A percentile compares a stretch with the other conserved stretches of the same genome.
These are phyloP conservation scores for Tympanopsis confertula DNA, from an alignment of 2,329 filamentous ascomycete genomes.

Conservation along the genomic window DNA sequence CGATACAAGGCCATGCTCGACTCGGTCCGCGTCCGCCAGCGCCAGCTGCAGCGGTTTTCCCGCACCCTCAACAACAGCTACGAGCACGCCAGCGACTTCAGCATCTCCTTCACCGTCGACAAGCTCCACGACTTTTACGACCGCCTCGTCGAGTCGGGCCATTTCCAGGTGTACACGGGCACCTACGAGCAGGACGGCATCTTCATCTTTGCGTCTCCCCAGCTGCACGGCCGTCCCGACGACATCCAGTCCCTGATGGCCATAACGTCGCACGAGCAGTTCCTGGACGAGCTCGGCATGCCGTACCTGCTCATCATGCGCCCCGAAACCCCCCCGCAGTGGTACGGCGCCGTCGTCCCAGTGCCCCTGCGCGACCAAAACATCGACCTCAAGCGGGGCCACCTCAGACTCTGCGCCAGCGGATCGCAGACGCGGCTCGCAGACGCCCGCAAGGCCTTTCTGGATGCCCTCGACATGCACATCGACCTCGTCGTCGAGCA, in stretches of 20 bases:
- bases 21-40: constrained; percentile 87
- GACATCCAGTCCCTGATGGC: constrained; percentile 80
- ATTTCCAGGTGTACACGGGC: constrained; percentile 73
- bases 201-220: constrained; percentile 75
- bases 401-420: constrained; percentile 78
- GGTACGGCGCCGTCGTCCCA: constrained; percentile 51
- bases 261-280: constrained; percentile 43
- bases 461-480: constrained; percentile 69
- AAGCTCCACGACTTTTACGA: constrained; percentile 69
- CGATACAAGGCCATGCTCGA: constrained; percentile 91
- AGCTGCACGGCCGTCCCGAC: constrained; percentile 61
- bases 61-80: constrained; percentile 84
- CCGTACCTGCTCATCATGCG: constrained; percentile 78
- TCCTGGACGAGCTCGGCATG: constrained; percentile 62
- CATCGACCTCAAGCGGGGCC: constrained; percentile 75
- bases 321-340: constrained; percentile 67
- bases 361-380: constrained; percentile 65
- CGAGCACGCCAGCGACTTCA: constrained; percentile 93
- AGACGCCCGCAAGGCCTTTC: constrained; percentile 67
- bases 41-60: constrained; percentile 92
- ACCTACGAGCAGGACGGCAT: constrained; percentile 63
- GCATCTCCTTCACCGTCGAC: constrained; percentile 60
- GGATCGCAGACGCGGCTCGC: constrained; percentile 69
- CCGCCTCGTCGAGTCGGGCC: constrained; percentile 67
- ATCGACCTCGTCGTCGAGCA: constrained; percentile 85